Percentiles rank a stretch among this genome's conserved stretches.
Evolutionary conservation across 805 yeast genomes (phyloP).

Genomic region (Saturnispora hagleri): DNA sequence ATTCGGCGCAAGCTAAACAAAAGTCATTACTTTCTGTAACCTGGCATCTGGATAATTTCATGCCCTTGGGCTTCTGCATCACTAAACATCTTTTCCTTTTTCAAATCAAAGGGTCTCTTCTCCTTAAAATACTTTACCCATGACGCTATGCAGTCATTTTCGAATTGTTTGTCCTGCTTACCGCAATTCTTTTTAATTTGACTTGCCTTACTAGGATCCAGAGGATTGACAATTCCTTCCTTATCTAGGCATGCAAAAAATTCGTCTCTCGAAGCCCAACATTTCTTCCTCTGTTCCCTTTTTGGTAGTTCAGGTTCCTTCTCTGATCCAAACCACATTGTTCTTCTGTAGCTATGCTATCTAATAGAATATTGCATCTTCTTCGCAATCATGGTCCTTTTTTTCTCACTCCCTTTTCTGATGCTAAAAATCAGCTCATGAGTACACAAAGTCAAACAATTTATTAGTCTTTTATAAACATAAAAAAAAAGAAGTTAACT

Average conservation of each 20-base stretch:
- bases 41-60: slow-evolving; percentile 23
- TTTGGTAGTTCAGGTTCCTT: slow-evolving; percentile 34
- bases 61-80: slow-evolving; percentile 68
- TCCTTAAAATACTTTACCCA: slow-evolving; percentile 92
- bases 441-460: neutral
- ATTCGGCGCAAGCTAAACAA: neutral
- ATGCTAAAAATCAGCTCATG: neutral
- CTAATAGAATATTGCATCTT: neutral
- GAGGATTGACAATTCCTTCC: slow-evolving; percentile 59
- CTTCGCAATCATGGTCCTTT: neutral
- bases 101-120: slow-evolving; percentile 70
- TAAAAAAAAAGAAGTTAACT: neutral
- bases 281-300: slow-evolving; percentile 59
- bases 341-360: neutral
- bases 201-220: slow-evolving; percentile 35
- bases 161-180: slow-evolving; percentile 45
- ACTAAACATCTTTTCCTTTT: slow-evolving; percentile 56
- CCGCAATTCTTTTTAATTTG: slow-evolving; percentile 50
- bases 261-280: slow-evolving; percentile 86
- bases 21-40: slow-evolving; percentile 16
- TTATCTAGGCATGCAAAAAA: slow-evolving; percentile 69
- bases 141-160: slow-evolving; percentile 68
- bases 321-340: slow-evolving; percentile 5
- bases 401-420: neutral
- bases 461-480: neutral